These are phyloP conservation scores for Epichloe brachyelytri DNA, from an alignment of 2,329 filamentous ascomycete species.

Conservation along the genomic window DNA sequence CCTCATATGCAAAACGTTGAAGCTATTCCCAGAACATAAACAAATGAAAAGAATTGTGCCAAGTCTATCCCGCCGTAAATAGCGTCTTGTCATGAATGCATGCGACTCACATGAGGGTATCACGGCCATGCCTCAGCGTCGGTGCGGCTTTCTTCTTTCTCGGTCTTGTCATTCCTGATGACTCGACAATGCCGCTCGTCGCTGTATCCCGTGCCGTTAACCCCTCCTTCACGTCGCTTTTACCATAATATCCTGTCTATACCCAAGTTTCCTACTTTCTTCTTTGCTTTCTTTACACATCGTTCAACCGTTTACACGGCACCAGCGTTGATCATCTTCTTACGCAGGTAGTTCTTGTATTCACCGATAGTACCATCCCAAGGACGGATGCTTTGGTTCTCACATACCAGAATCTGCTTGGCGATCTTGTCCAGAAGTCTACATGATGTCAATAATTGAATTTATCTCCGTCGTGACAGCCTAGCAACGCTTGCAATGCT, in stretches of 20 bases:
- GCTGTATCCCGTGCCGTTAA: constrained; percentile 7
- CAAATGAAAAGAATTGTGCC: constrained; percentile 11
- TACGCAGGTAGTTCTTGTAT: constrained; percentile 97
- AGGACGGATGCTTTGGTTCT: constrained; percentile 83
- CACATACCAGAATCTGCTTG: constrained; percentile 98
- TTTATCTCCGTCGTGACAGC: not conserved
- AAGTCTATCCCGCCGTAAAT: constrained; percentile 22
- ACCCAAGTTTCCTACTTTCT: constrained; percentile 3
- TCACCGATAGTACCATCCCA: constrained; percentile 86
- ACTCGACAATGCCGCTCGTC: constrained; percentile 9
- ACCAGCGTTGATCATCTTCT: constrained; percentile 91
- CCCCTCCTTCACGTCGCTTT: constrained; percentile 7
- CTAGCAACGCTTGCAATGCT: not conserved
- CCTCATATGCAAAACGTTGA: not conserved
- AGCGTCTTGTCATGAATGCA: constrained; percentile 12
- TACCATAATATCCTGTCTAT: constrained; percentile 10
- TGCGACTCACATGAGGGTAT: constrained; percentile 16
- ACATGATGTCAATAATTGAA: constrained; percentile 8
- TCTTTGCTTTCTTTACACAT: constrained; percentile 1
- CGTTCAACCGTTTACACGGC: constrained; percentile 56
- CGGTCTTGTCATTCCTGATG: constrained; percentile 8
- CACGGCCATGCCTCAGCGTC: constrained; percentile 17
- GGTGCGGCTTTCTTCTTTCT: constrained; percentile 10
- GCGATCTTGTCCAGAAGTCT: constrained; percentile 98
- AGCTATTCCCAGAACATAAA: not conserved